These are phyloP conservation scores for Coemansia sp. DNA, from an alignment of 192 early-diverging fungal species.

Conservation along the genomic window DNA sequence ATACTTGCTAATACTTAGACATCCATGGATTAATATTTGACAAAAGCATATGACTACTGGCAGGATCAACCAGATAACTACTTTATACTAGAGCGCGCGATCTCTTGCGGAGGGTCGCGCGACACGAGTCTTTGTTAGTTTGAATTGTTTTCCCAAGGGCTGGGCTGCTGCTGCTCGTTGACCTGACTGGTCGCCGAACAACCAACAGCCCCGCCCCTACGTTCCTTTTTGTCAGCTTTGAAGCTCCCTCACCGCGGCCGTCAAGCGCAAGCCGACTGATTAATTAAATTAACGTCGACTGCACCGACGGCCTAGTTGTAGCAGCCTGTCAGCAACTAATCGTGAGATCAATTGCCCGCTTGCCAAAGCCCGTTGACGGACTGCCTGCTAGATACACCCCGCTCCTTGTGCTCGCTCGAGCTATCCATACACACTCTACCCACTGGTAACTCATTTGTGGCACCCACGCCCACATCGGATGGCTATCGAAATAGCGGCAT, in stretches of 20 bases:
- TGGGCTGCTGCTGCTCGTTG: neutral
- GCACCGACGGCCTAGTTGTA: neutral
- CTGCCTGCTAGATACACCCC: too few species aligned
- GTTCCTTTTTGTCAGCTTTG: conserved; percentile 4
- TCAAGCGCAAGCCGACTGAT: neutral
- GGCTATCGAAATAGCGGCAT: too few species aligned
- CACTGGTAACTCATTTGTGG: too few species aligned
- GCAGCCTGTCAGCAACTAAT: neutral
- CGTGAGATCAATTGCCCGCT: too few species aligned
- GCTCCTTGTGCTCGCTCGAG: too few species aligned
- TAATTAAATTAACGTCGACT: neutral
- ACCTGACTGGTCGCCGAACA: too few species aligned
- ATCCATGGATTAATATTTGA: conserved; percentile 80
- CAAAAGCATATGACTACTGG: conserved; percentile 78
- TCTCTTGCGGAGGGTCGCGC: neutral
- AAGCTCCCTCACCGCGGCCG: conserved; percentile 2
- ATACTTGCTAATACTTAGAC: conserved; percentile 68
- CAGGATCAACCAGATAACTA: conserved; percentile 73
- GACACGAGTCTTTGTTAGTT: neutral
- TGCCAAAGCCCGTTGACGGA: too few species aligned
- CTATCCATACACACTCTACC: too few species aligned
- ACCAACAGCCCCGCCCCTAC: neutral
- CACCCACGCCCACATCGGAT: too few species aligned
- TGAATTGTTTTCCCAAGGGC: neutral
- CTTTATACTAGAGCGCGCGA: neutral